Conservation (phyloP, 2,329 filamentous ascomycete genomes). For the Nigrospora sphaerica region DNA sequence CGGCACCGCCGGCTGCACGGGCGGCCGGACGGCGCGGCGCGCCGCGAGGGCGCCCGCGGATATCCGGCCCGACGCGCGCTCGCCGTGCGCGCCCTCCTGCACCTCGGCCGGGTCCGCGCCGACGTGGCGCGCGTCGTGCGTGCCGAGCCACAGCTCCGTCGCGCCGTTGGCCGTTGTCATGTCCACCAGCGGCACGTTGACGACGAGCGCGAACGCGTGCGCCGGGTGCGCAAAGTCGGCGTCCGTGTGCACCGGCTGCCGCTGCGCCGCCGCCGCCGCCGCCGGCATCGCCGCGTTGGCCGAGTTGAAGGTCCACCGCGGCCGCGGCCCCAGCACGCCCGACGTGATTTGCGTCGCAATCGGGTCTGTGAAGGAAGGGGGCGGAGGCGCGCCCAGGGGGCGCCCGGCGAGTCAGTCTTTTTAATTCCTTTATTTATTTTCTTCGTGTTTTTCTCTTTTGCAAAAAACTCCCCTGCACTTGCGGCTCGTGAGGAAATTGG, state of each 20-base stretch:
- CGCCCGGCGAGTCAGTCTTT: no score
- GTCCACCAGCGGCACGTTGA: constrained; percentile 45
- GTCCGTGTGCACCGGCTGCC: constrained; percentile 53
- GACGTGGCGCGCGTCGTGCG: constrained; percentile 28
- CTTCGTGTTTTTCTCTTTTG: no score
- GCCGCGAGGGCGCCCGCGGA: constrained; percentile 29
- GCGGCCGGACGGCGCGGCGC: constrained; percentile 28
- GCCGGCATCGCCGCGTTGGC: constrained; percentile 51
- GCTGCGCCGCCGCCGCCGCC: constrained; percentile 26
- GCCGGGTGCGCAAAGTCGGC: constrained; percentile 49
- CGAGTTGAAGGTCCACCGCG: constrained; percentile 51
- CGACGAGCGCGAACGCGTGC: constrained; percentile 46
- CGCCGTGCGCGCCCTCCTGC: constrained; percentile 43
- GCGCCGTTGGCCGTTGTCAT: constrained; percentile 45
- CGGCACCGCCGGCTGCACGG: constrained; percentile 40
- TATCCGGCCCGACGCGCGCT: constrained; percentile 45
- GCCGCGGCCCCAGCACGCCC: constrained; percentile 44
- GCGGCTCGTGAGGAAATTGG: no score
- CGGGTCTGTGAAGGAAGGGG: constrained; percentile 35
- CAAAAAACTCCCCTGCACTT: no score
- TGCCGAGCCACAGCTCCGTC: constrained; percentile 54
- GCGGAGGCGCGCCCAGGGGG: no score
- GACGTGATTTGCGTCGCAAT: constrained; percentile 50
- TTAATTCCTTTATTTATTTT: no score
- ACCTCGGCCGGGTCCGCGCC: constrained; percentile 17